These are phyloP conservation scores for Hydnomerulius pinastri DNA, from an alignment of 768 basidiomycete genomes.

Conservation along the genomic window DNA sequence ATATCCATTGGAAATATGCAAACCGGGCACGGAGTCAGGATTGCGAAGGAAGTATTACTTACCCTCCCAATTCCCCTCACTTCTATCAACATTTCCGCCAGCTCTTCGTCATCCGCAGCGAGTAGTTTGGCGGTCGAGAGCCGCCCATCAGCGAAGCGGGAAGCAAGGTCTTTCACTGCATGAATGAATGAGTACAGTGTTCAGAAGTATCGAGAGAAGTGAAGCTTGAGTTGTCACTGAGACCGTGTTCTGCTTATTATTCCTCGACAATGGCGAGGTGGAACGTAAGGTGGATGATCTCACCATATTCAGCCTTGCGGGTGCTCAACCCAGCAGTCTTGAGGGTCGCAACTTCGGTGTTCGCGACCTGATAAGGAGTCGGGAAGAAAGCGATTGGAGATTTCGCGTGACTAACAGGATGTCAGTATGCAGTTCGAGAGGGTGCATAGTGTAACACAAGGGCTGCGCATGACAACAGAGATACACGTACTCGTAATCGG, in stretches of 20 bases:
- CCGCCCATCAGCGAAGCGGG: slow-evolving; percentile 78
- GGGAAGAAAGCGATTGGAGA: slow-evolving; percentile 60
- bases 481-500: slow-evolving; percentile 48
- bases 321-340: slow-evolving; percentile 75
- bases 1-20: too few species aligned
- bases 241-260: too few species aligned
- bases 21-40: neutral
- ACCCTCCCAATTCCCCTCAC: slow-evolving; percentile 81
- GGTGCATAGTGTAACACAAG: neutral
- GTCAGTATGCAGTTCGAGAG: neutral
- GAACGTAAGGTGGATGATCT: too few species aligned
- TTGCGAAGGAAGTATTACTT: slow-evolving; percentile 22
- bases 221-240: too few species aligned
- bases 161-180: slow-evolving; percentile 75
- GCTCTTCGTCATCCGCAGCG: slow-evolving; percentile 72
- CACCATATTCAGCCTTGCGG: slow-evolving; percentile 91
- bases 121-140: slow-evolving; percentile 73
- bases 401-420: slow-evolving; percentile 14
- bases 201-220: too few species aligned
- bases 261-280: too few species aligned
- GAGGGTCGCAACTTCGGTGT: slow-evolving; percentile 57
- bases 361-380: slow-evolving; percentile 64
- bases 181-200: neutral
- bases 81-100: slow-evolving; percentile 71
- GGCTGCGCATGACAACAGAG: neutral